These are phyloP conservation scores for Corrigiola litoralis DNA, from an alignment of 179 eudicot genomes.

Conservation along the genomic window DNA sequence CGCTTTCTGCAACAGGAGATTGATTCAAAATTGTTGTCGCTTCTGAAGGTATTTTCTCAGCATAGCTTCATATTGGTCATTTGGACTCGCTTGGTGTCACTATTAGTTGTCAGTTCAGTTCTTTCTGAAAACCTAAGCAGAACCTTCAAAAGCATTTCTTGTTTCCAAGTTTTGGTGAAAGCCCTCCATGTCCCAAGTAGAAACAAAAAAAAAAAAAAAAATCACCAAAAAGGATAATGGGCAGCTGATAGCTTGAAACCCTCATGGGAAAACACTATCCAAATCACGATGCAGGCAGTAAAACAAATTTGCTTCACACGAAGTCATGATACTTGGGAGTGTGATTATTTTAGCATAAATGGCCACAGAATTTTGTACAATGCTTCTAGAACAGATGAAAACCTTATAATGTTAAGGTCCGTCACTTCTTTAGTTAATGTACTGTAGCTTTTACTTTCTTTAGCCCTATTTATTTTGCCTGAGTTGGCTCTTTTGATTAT, in stretches of 20 bases:
- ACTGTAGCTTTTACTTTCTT: background rate
- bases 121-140: too few species aligned
- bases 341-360: too few species aligned
- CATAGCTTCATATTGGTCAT: background rate
- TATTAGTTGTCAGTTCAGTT: background rate
- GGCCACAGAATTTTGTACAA: too few species aligned
- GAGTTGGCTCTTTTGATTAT: constrained; percentile 3
- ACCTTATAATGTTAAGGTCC: background rate
- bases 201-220: background rate
- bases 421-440: background rate
- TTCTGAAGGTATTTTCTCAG: constrained; percentile 63
- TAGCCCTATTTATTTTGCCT: background rate
- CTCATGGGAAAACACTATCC: background rate
- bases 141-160: too few species aligned
- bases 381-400: too few species aligned
- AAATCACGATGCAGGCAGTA: background rate
- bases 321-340: background rate
- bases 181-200: too few species aligned
- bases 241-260: background rate
- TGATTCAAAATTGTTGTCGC: constrained; percentile 73
- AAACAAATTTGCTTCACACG: background rate
- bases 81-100: background rate
- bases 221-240: too few species aligned
- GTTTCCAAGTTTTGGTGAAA: too few species aligned
- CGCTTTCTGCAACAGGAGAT: constrained; percentile 60